Base-by-base conservation (phyloP, 2,329 filamentous ascomycete genomes). In the Didymella exigua region DNA sequence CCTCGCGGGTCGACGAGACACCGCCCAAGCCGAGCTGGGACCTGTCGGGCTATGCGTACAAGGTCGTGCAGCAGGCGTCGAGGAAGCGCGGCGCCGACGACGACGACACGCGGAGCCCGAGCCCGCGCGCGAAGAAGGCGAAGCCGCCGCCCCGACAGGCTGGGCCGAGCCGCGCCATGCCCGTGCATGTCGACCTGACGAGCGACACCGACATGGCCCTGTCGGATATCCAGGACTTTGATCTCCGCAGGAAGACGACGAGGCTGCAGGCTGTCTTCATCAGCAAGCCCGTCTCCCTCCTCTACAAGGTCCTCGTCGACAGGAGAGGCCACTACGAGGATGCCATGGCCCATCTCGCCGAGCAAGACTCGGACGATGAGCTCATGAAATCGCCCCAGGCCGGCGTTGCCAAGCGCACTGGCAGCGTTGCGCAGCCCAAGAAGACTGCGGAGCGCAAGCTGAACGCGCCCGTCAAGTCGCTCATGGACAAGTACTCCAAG, bases 251-350 rank as follows among this genome's bases (percentile, higher is more conserved):
- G 9, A 86, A 84, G 59, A 81, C 88, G 8, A 66, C 77, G 55
- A 74, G 82, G 26, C 78, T 89, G 57, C 68, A 73, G 49, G 74
- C 65, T 0, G 75, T 88, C 33, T 76, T 82, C 50, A 78, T 81
- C 0, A 62, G 72, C 4, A 74, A 78, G 29, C 75, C 79, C 0
- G 74, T 87, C 5, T 61, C 76, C 23, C 69, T 75, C 19, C 80
- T 82, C 36, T 71, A 82, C 38, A 74, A 83, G 51, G 81, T 82
- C 5, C 71, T 89, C 23, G 48, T 79, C 1, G 62, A 67, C 14
- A 79, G 78, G 47, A 79, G 77, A 18, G 82, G 83, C 1, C 81
- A 84, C 55, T 81, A 79, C 52, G 79, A 85, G 19, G 80, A 84
- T 63, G 83, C 87, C 2, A 73, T 48, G 13, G 55, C 54, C 9